Evolutionary conservation across 805 yeast genomes (phyloP).

Genomic region (Saturnispora hagleri): DNA sequence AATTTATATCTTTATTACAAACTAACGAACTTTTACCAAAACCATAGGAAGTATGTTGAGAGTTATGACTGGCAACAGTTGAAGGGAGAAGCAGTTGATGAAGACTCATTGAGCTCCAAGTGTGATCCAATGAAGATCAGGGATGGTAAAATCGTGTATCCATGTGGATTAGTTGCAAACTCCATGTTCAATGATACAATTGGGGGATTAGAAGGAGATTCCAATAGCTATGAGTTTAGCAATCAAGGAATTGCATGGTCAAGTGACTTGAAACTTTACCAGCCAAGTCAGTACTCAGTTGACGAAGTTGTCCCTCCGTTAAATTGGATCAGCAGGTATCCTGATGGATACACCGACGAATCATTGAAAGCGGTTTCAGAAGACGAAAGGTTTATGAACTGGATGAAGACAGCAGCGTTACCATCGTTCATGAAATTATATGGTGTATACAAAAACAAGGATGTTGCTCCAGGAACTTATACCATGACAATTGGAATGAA

Average conservation of each 20-base stretch:
- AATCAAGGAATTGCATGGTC: constrained; percentile 75
- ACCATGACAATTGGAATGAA: constrained; percentile 57
- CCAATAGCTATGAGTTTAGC: constrained; percentile 34
- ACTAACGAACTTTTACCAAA: constrained; percentile 85
- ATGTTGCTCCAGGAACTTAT: constrained; percentile 49
- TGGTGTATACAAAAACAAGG: constrained; percentile 25
- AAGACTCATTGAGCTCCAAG: constrained; percentile 38
- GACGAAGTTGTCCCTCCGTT: constrained; percentile 87
- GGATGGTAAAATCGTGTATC: constrained; percentile 49
- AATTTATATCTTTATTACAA: constrained; percentile 76
- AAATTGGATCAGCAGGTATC: constrained; percentile 72
- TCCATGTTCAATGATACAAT: constrained; percentile 87
- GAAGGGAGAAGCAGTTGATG: constrained; percentile 60
- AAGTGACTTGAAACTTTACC: constrained; percentile 62
- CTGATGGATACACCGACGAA: constrained; percentile 79
- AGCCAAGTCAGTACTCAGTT: constrained; percentile 60
- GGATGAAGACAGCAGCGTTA: constrained; percentile 97
- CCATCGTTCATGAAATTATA: constrained; percentile 84
- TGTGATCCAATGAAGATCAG: constrained; percentile 43
- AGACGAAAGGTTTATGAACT: constrained; percentile 85
- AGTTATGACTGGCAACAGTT: constrained; percentile 76
- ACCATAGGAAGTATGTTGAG: constrained; percentile 87
- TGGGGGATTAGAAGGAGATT: constrained; percentile 26
- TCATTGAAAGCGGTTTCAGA: constrained; percentile 67
- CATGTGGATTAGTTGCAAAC: constrained; percentile 94